phyloP scores from a whole-genome alignment of 1,284 basidiomycete genomes.

The Ustilago hordei region DNA sequence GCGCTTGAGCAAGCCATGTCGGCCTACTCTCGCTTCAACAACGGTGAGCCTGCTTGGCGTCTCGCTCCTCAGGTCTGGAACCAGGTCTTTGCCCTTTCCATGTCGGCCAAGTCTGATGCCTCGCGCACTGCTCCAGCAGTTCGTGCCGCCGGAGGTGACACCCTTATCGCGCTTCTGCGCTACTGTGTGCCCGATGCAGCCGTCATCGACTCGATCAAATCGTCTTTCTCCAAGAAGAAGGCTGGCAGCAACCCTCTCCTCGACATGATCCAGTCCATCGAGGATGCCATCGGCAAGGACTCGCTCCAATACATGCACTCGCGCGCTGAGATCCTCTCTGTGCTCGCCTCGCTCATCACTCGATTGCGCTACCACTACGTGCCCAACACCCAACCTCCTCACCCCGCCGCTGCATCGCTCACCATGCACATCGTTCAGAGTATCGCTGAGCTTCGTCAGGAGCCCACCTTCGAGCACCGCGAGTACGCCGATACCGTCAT shows the following conservation, averaged over 20 bases:
- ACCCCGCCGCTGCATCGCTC: slow-evolving; percentile 75
- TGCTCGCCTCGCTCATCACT: slow-evolving; percentile 59
- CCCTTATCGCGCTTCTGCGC: slow-evolving; percentile 58
- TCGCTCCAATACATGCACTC: slow-evolving; percentile 63
- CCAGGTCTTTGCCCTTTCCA: slow-evolving; percentile 49
- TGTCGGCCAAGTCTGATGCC: slow-evolving; percentile 63
- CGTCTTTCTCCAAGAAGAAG: slow-evolving; percentile 38
- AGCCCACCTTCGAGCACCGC: slow-evolving; percentile 89
- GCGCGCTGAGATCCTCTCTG: slow-evolving; percentile 59
- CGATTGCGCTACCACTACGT: slow-evolving; percentile 59
- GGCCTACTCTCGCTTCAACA: slow-evolving; percentile 59
- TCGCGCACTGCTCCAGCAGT: slow-evolving; percentile 57
- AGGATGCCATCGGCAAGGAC: slow-evolving; percentile 63
- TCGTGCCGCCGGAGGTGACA: slow-evolving; percentile 57
- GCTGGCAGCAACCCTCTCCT: slow-evolving; percentile 43
- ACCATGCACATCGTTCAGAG: slow-evolving; percentile 80
- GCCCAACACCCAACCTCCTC: slow-evolving; percentile 65
- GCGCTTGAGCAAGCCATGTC: slow-evolving; percentile 65
- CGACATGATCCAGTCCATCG: slow-evolving; percentile 55
- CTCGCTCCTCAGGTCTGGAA: slow-evolving; percentile 56
- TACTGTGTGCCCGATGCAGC: slow-evolving; percentile 64
- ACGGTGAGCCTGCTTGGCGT: slow-evolving; percentile 52
- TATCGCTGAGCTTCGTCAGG: slow-evolving; percentile 80
- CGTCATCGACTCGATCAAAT: slow-evolving; percentile 47
- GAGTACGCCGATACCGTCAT: slow-evolving; percentile 86